These are phyloP conservation scores for Populus tomentosa DNA, from an alignment of 441 rosid species.

Conservation along the genomic window DNA sequence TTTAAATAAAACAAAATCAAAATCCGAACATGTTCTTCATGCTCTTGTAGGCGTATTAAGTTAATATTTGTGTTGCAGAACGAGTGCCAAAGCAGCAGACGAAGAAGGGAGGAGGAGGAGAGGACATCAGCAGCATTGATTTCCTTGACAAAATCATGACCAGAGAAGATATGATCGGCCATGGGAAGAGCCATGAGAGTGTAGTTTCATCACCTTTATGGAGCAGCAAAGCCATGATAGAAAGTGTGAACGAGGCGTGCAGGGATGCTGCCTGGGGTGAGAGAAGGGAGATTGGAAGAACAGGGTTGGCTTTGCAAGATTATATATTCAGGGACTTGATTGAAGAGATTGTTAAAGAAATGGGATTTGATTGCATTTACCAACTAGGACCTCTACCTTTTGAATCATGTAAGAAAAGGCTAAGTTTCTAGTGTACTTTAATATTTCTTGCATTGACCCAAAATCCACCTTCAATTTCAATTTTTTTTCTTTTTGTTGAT, in stretches of 20 bases:
- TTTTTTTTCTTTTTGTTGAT: background rate
- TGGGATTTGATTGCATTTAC: conserved; percentile 11
- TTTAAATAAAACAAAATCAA: no score
- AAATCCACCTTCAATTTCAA: background rate
- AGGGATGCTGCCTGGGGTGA: conserved; percentile 62
- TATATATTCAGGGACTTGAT: conserved; percentile 56
- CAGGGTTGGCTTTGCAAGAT: conserved; percentile 64
- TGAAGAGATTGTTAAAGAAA: conserved; percentile 51
- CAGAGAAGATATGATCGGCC: background rate
- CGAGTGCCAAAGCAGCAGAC: conserved; percentile 17
- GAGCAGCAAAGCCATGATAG: conserved; percentile 45
- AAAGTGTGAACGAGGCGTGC: conserved; percentile 62
- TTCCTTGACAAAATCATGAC: conserved; percentile 21
- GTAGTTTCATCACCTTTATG: background rate
- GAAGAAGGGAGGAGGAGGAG: conserved; percentile 30
- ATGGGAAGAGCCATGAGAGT: conserved; percentile 1
- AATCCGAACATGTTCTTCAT: no score
- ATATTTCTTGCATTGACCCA: background rate
- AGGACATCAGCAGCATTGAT: conserved; percentile 13
- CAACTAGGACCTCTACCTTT: conserved; percentile 13
- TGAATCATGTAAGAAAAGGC: conserved; percentile 32
- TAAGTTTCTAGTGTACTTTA: conserved; percentile 11
- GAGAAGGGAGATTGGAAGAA: conserved; percentile 57
- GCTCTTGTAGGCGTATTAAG: background rate
- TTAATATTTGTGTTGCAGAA: conserved; percentile 1